Base-by-base conservation (phyloP, 23 red algal genomes). In the Agarophyton chilense region DNA sequence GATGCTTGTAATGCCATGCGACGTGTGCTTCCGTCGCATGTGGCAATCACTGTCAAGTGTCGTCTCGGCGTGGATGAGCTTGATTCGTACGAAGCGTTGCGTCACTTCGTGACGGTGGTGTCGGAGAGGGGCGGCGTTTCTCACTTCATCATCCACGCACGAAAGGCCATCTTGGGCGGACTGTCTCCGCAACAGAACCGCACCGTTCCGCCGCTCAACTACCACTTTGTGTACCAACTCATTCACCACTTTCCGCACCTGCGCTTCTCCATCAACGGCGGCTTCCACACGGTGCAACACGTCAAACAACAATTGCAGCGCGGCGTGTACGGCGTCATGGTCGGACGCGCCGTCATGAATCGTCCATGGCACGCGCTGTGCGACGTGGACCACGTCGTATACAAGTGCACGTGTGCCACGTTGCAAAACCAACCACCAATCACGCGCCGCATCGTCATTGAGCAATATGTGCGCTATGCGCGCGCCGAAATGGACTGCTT, bases 151-250 rank as follows among this genome's bases (percentile, higher is more conserved):
- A 83, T 99, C 28, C 97, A 99, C 84, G 97, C 97, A 14, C 32
- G 97, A 62, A 94, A 90, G 81, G 97, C 97, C 11, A 78, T 87
- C 51, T 41, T 99, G 43, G 67, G 75, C 35, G 97, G 97, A 0
- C 78, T 99, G 11, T 95, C 92, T 21, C 97, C 97, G 16, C 91
- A 86, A 35, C 90, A 99, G 57, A 99, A 99, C 54, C 90, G 97
- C 43, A 85, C 34, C 47, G 80, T 96, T 9, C 97, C 97, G 52
- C 97, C 97, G 50, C 74, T 99, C 11, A 64, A 53, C 47, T 94
- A 99, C 89, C 89, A 94, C 9, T 75, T 75, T 28, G 97, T 99
- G 25, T 92, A 90, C 39, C 28, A 61, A 1, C 76, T 99, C 14
- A 19, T 55, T 2, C 26, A 52, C 16, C 90, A 95, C 19, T 96